Evolutionary conservation across 495 filamentous ascomycete genomes (phyloP), one percentile per base, ranked within the genome.

Genomic region (Neurospora discreta): DNA sequence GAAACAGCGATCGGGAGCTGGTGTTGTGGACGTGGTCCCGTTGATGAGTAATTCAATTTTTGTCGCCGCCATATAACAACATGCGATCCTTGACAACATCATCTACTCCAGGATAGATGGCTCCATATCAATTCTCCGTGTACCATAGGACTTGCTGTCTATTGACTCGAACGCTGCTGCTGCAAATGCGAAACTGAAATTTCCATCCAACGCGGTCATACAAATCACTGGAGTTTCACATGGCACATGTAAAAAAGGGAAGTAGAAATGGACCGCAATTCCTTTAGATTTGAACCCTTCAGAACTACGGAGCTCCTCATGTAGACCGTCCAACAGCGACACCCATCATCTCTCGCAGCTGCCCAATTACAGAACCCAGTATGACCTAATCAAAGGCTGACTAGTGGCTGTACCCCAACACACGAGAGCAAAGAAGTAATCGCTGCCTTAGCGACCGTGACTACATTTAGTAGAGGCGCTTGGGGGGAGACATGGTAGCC

Each of bases 401-500:
- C 52, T 18, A 65, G 52, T 5, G 7, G 1, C 23, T 65, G 52
- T 36, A 65, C 52, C 52, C 52, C 52, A 65, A 65, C 52, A 9
- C 3, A 65, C 52, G 5, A 65, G 52, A 60, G 20, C 3, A 5
- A 65, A 15, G 3, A 16, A 65, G 52, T 18, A 26, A 36, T 36
- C 52, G 52, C 52, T 10, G 52, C 52, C 52, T 65, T 33, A 4
- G 26, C 71, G 44, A 52, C 67, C 39, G 39, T 68, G 38, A 70
- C 68, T 30, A 70, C 72, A 58, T 46, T 78, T 97, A 98, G 89
- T 98, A 99, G 74, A 98, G 82, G 79, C 95, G 92, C 88, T 93
- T 94, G 71, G 95, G 96, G 73, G 95, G 95, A 81, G 91, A 95
- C 96, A 99, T 98, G 84, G 93, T 91, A 84, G 96, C 95, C 91